These are phyloP conservation scores for Colletotrichum liriopes DNA, from an alignment of 2,329 filamentous ascomycete genomes.

Conservation along the genomic window DNA sequence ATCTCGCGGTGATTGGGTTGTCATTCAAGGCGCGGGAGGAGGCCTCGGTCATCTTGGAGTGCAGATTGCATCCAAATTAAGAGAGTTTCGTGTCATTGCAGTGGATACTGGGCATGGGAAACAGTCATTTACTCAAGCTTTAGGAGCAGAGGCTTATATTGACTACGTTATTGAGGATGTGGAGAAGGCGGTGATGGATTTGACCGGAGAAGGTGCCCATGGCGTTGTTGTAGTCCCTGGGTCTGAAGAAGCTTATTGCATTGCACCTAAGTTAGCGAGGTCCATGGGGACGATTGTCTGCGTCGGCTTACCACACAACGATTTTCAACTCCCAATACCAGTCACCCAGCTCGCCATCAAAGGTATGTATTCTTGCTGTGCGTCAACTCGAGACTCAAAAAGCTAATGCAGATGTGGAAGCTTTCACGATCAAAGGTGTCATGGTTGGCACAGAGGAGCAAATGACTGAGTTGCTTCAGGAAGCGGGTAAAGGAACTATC, in stretches of 20 bases:
- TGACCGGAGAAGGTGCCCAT: conserved; percentile 49
- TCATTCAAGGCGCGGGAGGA: conserved; percentile 51
- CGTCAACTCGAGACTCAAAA: too few relatives aligned
- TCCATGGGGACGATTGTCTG: conserved; percentile 48
- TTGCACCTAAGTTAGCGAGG: conserved; percentile 46
- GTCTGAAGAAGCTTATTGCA: conserved; percentile 46
- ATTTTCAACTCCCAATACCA: conserved; percentile 48
- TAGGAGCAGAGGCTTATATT: conserved; percentile 49
- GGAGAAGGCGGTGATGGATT: conserved; percentile 43
- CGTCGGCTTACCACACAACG: conserved; percentile 48
- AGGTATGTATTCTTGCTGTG: not conserved
- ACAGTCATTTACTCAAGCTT: conserved; percentile 44
- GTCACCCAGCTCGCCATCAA: conserved; percentile 21
- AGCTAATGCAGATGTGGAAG: not conserved
- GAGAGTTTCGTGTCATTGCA: conserved; percentile 47
- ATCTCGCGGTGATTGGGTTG: conserved; percentile 48
- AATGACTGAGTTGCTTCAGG: conserved; percentile 3
- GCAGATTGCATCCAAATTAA: conserved; percentile 48
- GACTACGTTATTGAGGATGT: conserved; percentile 48
- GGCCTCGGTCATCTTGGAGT: conserved; percentile 54
- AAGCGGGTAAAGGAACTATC: conserved; percentile 1
- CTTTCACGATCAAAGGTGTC: conserved; percentile 38
- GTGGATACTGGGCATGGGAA: conserved; percentile 49
- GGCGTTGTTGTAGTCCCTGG: conserved; percentile 49
- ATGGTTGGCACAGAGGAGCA: conserved; percentile 23